Conservation (phyloP, 352 stramenopile species). For the Globisporangium irregulare region DNA sequence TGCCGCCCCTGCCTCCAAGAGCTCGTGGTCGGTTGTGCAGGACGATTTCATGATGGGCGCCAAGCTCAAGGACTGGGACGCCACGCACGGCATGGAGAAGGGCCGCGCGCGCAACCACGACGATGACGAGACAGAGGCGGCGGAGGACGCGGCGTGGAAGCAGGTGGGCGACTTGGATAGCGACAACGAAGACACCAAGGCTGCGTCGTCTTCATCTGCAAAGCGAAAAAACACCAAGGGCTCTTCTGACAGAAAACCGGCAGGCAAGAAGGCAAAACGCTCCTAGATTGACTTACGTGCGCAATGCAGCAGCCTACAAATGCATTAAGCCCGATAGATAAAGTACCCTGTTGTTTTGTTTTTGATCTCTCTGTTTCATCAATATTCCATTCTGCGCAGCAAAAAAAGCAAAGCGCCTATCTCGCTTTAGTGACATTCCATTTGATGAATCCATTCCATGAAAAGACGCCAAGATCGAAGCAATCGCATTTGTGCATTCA, state of each 20-base stretch:
- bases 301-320: neutral
- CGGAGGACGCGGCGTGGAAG: slow-evolving; percentile 68
- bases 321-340: slow-evolving; percentile 1
- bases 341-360: slow-evolving; percentile 6
- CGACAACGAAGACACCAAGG: slow-evolving; percentile 34
- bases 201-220: slow-evolving; percentile 1
- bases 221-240: slow-evolving; percentile 35
- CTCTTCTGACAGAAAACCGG: slow-evolving; percentile 11
- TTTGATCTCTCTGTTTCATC: neutral
- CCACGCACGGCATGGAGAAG: slow-evolving; percentile 43
- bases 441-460: neutral
- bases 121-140: slow-evolving; percentile 59
- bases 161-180: slow-evolving; percentile 47
- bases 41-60: slow-evolving; percentile 87
- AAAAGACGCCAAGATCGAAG: slow-evolving; percentile 5
- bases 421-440: neutral
- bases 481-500: neutral
- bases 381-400: neutral
- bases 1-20: slow-evolving; percentile 33
- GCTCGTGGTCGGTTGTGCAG: slow-evolving; percentile 77
- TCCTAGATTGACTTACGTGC: slow-evolving; percentile 7
- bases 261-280: slow-evolving; percentile 30
- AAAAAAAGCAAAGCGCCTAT: neutral
- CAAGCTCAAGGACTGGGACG: slow-evolving; percentile 86
- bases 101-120: slow-evolving; percentile 40